Evolutionary conservation across 495 filamentous ascomycete species (phyloP), one percentile per base, ranked within the genome.

Genomic region (Lasiosphaeria hispida): DNA sequence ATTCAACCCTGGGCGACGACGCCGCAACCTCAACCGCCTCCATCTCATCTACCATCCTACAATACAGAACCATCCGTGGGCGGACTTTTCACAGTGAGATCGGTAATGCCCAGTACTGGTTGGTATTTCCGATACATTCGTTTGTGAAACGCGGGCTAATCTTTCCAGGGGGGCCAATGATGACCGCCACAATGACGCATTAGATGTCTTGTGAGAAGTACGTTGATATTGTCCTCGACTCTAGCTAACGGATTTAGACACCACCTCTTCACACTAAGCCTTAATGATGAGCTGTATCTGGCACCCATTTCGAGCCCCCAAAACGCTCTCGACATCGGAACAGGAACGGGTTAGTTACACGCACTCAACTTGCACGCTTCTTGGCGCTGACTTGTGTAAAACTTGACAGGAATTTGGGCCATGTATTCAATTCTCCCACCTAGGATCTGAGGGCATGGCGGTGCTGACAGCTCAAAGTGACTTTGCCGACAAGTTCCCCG

Each of bases 401-500:
- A 2, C 23, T 30, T 30, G 23, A 30, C 5, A 30, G 49, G 49
- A 7, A 34, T 75, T 43, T 76, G 72, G 72, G 71, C 72, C 53
- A 74, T 76, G 67, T 73, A 63, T 61, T 23, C 55, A 50, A 10
- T 15, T 39, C 18, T n/a, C n/a, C n/a, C n/a, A n/a, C 8, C 8
- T n/a, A 38, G 18, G 10, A 18, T 72, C 15, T 19, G 15, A 2
- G 13, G 11, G 23, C 15, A 6, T 23, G 8, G 15, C 23, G 2
- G 23, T 5, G 23, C 23, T 30, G 23, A 30, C 23, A 30, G 2
- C 23, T 5, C 23, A 30, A 30, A 48, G 84, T 33, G 83, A 87
- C 58, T 80, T 86, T 54, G 84, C 78, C 19, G 83, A 87, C 53
- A 60, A 74, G 9, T 79, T 72, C 61, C 83, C 83, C 3, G 34